A percentile compares a stretch with the other conserved stretches of the same genome.
Evolutionary conservation across 805 yeast species (phyloP).

Genomic region (Groenewaldozyma salmanticensis): DNA sequence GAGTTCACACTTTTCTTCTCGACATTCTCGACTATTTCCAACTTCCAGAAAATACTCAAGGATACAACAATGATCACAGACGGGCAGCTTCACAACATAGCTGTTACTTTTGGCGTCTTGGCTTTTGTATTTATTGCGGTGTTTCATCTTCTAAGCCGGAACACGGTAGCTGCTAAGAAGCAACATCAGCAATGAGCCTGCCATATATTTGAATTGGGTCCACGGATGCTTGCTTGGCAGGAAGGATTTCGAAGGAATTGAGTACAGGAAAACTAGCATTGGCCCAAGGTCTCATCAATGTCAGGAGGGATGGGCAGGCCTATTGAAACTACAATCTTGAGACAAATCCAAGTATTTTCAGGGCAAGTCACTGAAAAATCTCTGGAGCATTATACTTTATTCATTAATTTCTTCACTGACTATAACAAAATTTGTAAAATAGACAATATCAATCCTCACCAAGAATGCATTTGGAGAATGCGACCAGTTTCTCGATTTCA

Average conservation of each 20-base stretch:
- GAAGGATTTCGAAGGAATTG: too few species aligned
- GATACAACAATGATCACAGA: slow-evolving; percentile 70
- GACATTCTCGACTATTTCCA: too few species aligned
- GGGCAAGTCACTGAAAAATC: not conserved
- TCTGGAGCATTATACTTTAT: not conserved
- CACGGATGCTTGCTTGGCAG: too few species aligned
- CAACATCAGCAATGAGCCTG: not conserved
- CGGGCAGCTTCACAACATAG: slow-evolving; percentile 63
- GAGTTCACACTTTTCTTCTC: too few species aligned
- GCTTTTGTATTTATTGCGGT: slow-evolving; percentile 62
- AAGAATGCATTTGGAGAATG: slow-evolving; percentile 32
- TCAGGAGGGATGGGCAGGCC: too few species aligned
- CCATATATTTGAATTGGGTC: too few species aligned
- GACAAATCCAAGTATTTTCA: too few species aligned
- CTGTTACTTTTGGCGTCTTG: slow-evolving; percentile 60
- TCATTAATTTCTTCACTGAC: not conserved
- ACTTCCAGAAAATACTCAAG: too few species aligned
- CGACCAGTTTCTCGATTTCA: slow-evolving; percentile 31
- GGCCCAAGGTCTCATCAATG: too few species aligned
- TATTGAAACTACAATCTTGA: too few species aligned
- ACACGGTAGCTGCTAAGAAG: slow-evolving; percentile 3
- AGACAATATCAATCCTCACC: slow-evolving; percentile 33
- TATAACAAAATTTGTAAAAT: too few species aligned
- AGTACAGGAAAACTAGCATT: too few species aligned
- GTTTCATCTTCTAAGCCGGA: slow-evolving; percentile 56